These are phyloP conservation scores for Parafenestella ontariensis DNA, from an alignment of 2,329 filamentous ascomycete species.

Conservation along the genomic window DNA sequence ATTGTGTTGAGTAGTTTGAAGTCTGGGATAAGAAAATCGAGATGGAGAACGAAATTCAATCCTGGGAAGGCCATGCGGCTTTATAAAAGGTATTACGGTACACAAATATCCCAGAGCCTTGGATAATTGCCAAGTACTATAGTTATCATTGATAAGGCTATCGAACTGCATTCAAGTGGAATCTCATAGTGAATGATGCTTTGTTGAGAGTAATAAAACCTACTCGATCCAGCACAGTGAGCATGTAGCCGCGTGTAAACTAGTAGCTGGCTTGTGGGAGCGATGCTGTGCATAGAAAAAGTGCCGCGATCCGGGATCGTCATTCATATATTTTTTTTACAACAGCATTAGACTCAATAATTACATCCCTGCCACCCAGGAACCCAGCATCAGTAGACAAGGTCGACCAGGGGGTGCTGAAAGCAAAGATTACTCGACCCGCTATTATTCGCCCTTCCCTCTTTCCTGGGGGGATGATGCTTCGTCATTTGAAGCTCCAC, in stretches of 20 bases:
- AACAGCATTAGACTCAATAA: conserved; percentile 7
- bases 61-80: neutral
- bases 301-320: conserved; percentile 9
- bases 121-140: neutral
- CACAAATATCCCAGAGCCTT: neutral
- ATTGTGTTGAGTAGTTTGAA: conserved; percentile 7
- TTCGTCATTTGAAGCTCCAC: neutral
- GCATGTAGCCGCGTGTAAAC: neutral
- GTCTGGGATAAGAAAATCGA: neutral
- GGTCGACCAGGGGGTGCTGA: neutral
- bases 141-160: neutral
- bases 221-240: neutral
- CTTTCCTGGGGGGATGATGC: neutral
- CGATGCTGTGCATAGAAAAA: neutral
- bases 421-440: neutral
- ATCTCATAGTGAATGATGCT: neutral
- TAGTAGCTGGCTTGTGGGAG: neutral
- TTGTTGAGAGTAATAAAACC: neutral
- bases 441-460: neutral
- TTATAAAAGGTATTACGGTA: neutral
- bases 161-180: neutral
- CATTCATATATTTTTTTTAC: conserved; percentile 12
- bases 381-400: neutral
- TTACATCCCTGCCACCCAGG: neutral
- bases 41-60: neutral